Percentiles rank a stretch among this genome's conserved stretches.
phyloP scores from a whole-genome alignment of 345 rosid genomes.

The Brassica rapa region DNA sequence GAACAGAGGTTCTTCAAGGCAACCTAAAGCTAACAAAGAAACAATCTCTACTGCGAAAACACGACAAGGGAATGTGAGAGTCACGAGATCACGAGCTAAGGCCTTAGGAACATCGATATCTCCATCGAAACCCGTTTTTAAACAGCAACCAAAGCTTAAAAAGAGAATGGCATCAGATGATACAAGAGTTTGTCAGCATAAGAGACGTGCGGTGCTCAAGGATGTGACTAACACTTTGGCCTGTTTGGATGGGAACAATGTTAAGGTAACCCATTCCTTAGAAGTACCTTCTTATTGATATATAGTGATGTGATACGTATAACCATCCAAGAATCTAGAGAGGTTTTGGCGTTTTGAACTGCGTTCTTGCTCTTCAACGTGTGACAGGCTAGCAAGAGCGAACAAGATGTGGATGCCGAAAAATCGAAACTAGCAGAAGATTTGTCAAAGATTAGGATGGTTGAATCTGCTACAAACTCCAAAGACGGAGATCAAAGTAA shows the following conservation, averaged over 20 bases:
- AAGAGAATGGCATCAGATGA: slow-evolving; percentile 70
- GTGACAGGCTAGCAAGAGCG: slow-evolving; percentile 50
- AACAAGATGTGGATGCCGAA: slow-evolving; percentile 46
- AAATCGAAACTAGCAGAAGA: slow-evolving; percentile 64
- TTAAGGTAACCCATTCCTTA: slow-evolving; percentile 45
- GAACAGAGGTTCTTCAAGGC: slow-evolving; percentile 39
- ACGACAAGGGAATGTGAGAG: slow-evolving; percentile 45
- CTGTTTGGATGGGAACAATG: slow-evolving; percentile 25
- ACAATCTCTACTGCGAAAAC: slow-evolving; percentile 2
- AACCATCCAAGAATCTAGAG: neutral
- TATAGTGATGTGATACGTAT: neutral
- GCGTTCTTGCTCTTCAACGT: slow-evolving; percentile 3
- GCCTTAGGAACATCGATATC: slow-evolving; percentile 54
- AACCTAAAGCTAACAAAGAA: slow-evolving; percentile 51
- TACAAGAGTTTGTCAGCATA: slow-evolving; percentile 51
- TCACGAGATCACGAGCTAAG: slow-evolving; percentile 74
- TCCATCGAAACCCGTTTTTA: slow-evolving; percentile 56
- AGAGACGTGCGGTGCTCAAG: slow-evolving; percentile 75
- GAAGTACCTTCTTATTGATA: neutral
- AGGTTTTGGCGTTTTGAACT: neutral
- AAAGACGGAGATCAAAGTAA: slow-evolving; percentile 38
- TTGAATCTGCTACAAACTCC: slow-evolving; percentile 44
- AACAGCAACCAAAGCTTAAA: slow-evolving; percentile 52
- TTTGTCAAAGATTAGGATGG: slow-evolving; percentile 68
- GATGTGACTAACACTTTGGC: slow-evolving; percentile 59